Evolutionary conservation across 2,329 filamentous ascomycete genomes (phyloP).

Genomic region (Lecanoromycetidae sp.): DNA sequence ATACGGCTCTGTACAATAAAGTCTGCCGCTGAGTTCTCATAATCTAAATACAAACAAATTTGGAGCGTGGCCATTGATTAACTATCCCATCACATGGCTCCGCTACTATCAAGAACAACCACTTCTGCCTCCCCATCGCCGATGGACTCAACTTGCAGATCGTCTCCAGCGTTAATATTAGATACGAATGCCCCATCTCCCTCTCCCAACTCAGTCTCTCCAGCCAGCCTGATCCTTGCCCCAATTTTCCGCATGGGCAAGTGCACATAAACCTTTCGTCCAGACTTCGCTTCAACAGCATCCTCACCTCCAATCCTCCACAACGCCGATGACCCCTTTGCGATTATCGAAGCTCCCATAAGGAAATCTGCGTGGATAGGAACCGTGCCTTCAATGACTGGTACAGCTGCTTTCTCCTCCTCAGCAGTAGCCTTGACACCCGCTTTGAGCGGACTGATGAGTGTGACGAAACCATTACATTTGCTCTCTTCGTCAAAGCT

Average conservation of each 20-base stretch:
- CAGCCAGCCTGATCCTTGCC: conserved; percentile 57
- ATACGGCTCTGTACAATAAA: too few species aligned
- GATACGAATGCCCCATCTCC: conserved; percentile 73
- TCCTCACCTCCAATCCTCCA: conserved; percentile 55
- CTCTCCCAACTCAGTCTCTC: conserved; percentile 55
- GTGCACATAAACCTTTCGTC: conserved; percentile 66
- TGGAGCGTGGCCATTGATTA: too few species aligned
- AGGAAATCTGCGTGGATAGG: conserved; percentile 74
- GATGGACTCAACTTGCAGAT: conserved; percentile 52
- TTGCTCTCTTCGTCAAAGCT: conserved; percentile 64
- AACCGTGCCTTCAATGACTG: conserved; percentile 54
- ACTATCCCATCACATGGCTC: too few species aligned
- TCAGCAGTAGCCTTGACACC: conserved; percentile 49
- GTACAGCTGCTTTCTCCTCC: conserved; percentile 53
- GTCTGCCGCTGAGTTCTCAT: too few species aligned
- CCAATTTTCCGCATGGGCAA: conserved; percentile 67
- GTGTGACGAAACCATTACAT: conserved; percentile 55
- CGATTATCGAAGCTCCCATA: conserved; percentile 67
- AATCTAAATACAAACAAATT: too few species aligned
- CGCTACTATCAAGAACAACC: conserved; percentile 56
- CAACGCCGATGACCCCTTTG: conserved; percentile 51
- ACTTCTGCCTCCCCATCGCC: conserved; percentile 59
- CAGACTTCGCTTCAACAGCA: conserved; percentile 29
- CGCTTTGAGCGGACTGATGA: conserved; percentile 62
- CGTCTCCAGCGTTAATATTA: conserved; percentile 50